Evolutionary conservation across 2,329 filamentous ascomycete species (phyloP).

Genomic region (Aspergillus brunneoviolaceus): DNA sequence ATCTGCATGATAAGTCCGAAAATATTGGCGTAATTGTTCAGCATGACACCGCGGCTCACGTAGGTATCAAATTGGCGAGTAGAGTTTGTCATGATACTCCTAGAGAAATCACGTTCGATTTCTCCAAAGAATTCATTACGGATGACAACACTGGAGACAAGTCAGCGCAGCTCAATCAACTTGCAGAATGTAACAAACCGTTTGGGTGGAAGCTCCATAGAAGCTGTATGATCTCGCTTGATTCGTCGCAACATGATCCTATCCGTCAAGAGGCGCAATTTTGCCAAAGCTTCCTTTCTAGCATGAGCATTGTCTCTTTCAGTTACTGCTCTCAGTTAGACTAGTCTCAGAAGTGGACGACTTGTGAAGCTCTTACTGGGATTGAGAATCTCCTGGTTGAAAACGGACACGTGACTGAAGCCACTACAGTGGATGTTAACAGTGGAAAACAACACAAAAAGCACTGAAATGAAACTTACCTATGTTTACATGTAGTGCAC

Average conservation of each 20-base stretch:
- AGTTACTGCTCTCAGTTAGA: conserved; percentile 48
- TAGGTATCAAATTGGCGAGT: conserved; percentile 92
- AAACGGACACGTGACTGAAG: conserved; percentile 73
- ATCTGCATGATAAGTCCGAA: conserved; percentile 99
- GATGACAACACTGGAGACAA: conserved; percentile 63
- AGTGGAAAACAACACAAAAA: neutral
- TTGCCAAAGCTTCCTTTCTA: conserved; percentile 71
- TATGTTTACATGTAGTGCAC: conserved; percentile 68
- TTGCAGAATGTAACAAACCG: conserved; percentile 49
- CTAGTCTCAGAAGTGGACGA: conserved; percentile 47
- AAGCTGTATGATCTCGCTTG: conserved; percentile 88
- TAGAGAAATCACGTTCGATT: conserved; percentile 91
- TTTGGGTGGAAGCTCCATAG: conserved; percentile 96
- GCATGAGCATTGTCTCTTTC: conserved; percentile 51
- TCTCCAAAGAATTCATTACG: conserved; percentile 96
- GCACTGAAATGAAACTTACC: conserved; percentile 28
- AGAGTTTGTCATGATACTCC: conserved; percentile 91
- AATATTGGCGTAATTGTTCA: conserved; percentile 98
- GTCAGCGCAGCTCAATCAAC: conserved; percentile 8
- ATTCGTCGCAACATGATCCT: conserved; percentile 94
- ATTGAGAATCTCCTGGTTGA: conserved; percentile 93
- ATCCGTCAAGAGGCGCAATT: conserved; percentile 83
- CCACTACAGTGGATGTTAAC: conserved; percentile 41
- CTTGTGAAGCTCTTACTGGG: conserved; percentile 50
- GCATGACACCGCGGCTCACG: conserved; percentile 85